Evolutionary conservation across 306 rosid species (phyloP).

Genomic region (Rosa multiflora): DNA sequence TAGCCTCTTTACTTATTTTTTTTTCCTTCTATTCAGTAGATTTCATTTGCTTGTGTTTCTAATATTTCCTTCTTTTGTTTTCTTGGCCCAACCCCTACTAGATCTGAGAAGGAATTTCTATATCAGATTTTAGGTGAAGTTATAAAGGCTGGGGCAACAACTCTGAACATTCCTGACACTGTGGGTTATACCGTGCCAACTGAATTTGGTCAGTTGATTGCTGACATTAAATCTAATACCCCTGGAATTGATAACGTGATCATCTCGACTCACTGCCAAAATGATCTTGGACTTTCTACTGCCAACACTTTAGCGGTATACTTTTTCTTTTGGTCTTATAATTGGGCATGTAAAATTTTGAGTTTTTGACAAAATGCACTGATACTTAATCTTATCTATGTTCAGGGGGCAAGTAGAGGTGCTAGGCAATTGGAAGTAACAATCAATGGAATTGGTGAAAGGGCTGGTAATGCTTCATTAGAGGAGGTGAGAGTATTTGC

Average conservation of each 20-base stretch:
- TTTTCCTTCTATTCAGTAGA: background rate
- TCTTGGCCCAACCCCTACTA: slow-evolving; percentile 24
- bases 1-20: background rate
- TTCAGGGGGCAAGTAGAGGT: slow-evolving; percentile 93
- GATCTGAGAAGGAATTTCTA: slow-evolving; percentile 88
- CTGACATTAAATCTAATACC: slow-evolving; percentile 87
- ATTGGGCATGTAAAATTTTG: background rate
- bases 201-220: slow-evolving; percentile 76
- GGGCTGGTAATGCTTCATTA: slow-evolving; percentile 98
- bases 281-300: slow-evolving; percentile 94
- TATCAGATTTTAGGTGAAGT: slow-evolving; percentile 89
- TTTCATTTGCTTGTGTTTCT: background rate
- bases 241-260: slow-evolving; percentile 82
- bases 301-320: slow-evolving; percentile 86
- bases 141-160: slow-evolving; percentile 93
- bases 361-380: background rate
- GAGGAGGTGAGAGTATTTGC: slow-evolving; percentile 67
- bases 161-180: slow-evolving; percentile 94
- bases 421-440: slow-evolving; percentile 99
- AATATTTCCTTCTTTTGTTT: slow-evolving; percentile 10
- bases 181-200: slow-evolving; percentile 73
- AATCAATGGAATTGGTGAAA: slow-evolving; percentile 96
- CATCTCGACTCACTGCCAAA: slow-evolving; percentile 97
- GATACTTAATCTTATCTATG: slow-evolving; percentile 26
- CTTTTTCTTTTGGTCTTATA: background rate